Percentiles rank a stretch among this genome's conserved stretches.
Conservation (phyloP, 441 rosid species). For the Eugenia klotzschiana region DNA sequence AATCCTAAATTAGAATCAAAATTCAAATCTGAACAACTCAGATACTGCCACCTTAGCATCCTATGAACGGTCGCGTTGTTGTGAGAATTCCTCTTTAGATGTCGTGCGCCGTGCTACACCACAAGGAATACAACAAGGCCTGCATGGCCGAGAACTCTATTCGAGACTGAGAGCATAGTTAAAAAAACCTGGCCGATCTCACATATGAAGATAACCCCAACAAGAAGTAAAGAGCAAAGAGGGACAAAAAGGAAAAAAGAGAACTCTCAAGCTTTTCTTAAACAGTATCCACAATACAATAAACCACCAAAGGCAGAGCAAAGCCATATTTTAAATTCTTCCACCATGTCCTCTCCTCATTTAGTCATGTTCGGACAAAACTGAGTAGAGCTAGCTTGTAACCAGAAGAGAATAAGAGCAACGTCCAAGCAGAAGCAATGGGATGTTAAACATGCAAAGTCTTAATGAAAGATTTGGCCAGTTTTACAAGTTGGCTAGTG, state of each 20-base stretch:
- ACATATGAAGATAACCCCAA: background rate
- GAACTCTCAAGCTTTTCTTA: background rate
- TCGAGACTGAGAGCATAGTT: background rate
- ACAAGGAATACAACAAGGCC: background rate
- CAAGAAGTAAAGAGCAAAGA: background rate
- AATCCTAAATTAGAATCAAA: background rate
- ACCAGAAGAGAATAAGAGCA: background rate
- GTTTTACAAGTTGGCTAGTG: background rate
- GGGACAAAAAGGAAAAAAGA: background rate
- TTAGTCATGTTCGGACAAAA: background rate
- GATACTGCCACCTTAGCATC: background rate
- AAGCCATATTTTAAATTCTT: background rate
- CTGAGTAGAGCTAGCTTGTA: background rate
- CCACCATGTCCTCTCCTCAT: background rate
- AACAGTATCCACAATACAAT: background rate
- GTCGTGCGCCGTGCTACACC: background rate
- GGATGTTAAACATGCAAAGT: background rate
- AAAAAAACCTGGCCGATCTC: background rate
- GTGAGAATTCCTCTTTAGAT: background rate
- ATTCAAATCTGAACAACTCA: background rate
- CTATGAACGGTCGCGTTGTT: background rate
- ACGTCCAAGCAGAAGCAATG: background rate
- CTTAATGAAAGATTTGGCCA: background rate
- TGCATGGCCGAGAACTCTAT: background rate
- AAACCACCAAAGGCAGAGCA: background rate